Evolutionary conservation across 2,329 filamentous ascomycete species (phyloP).

Genomic region (Fusarium sp.): DNA sequence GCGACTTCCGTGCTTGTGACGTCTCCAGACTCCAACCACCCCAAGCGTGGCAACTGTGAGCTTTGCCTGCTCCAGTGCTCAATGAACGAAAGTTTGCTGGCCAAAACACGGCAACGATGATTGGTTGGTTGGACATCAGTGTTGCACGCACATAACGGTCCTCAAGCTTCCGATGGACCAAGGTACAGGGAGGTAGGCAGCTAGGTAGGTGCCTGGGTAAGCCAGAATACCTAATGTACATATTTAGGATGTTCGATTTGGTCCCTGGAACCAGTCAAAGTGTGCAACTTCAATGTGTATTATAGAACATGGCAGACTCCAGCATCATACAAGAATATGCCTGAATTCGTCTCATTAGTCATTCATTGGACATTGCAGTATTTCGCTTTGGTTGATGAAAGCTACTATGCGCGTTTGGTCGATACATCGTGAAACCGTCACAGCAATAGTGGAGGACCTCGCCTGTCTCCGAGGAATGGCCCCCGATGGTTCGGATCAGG

Average conservation of each 20-base stretch:
- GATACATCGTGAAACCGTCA: conserved; percentile 8
- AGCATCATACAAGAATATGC: not conserved
- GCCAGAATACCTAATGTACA: not conserved
- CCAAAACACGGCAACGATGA: conserved; percentile 7
- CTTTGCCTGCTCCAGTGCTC: not conserved
- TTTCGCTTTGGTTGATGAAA: conserved; percentile 3
- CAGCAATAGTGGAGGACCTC: conserved; percentile 33
- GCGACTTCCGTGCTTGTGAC: conserved; percentile 29
- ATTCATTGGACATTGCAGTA: not conserved
- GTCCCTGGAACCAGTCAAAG: not conserved
- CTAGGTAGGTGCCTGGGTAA: not conserved
- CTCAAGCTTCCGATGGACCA: not conserved
- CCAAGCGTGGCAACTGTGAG: conserved; percentile 20
- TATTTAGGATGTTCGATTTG: conserved; percentile 6
- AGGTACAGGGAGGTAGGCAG: not conserved
- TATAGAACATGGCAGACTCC: not conserved
- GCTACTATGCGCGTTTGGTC: not conserved
- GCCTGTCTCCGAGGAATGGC: conserved; percentile 34
- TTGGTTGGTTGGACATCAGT: conserved; percentile 12
- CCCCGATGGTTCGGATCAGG: conserved; percentile 36
- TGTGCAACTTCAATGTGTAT: not conserved
- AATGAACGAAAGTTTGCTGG: not conserved
- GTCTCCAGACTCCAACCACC: conserved; percentile 34
- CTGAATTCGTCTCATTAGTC: not conserved
- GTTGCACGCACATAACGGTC: not conserved